These are phyloP conservation scores for Fomitopsis betulina DNA, from an alignment of 1,284 basidiomycete genomes.

Conservation along the genomic window DNA sequence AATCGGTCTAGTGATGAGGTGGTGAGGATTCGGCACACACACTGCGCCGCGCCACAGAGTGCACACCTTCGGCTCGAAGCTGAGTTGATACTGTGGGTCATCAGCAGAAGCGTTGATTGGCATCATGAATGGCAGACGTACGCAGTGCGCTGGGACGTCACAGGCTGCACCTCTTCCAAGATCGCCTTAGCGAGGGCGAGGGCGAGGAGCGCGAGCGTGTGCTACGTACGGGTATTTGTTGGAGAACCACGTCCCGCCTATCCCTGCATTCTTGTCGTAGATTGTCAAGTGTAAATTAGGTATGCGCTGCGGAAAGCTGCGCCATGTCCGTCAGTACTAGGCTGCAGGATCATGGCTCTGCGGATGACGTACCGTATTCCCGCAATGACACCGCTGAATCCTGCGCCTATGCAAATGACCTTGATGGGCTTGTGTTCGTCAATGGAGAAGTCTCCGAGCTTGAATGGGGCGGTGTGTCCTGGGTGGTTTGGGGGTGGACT, in stretches of 20 bases:
- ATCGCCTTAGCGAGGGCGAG: neutral
- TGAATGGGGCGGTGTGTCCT: neutral
- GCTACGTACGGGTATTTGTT: slow-evolving; percentile 31
- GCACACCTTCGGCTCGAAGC: slow-evolving; percentile 49
- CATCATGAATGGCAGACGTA: neutral
- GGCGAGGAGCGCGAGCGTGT: neutral
- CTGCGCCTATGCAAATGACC: slow-evolving; percentile 49
- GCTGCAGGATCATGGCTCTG: neutral
- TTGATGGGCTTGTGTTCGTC: slow-evolving; percentile 47
- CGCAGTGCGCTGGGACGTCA: slow-evolving; percentile 7
- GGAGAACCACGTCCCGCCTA: slow-evolving; percentile 56
- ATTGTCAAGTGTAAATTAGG: slow-evolving; percentile 50
- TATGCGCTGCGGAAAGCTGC: slow-evolving; percentile 49
- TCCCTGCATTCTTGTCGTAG: slow-evolving; percentile 54
- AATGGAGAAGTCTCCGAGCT: slow-evolving; percentile 30
- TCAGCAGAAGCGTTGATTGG: neutral
- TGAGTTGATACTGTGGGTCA: slow-evolving; percentile 45
- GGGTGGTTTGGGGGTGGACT: neutral
- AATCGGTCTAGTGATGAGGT: slow-evolving; percentile 37
- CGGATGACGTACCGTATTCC: slow-evolving; percentile 39
- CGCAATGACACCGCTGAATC: slow-evolving; percentile 51
- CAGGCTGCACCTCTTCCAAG: slow-evolving; percentile 5
- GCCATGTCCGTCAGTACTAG: neutral
- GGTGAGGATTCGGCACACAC: neutral
- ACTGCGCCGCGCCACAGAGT: neutral